A percentile compares a stretch with the other conserved stretches of the same genome.
phyloP scores from a whole-genome alignment of 1,139 yeast species.

The Yamadazyma jaroonii region DNA sequence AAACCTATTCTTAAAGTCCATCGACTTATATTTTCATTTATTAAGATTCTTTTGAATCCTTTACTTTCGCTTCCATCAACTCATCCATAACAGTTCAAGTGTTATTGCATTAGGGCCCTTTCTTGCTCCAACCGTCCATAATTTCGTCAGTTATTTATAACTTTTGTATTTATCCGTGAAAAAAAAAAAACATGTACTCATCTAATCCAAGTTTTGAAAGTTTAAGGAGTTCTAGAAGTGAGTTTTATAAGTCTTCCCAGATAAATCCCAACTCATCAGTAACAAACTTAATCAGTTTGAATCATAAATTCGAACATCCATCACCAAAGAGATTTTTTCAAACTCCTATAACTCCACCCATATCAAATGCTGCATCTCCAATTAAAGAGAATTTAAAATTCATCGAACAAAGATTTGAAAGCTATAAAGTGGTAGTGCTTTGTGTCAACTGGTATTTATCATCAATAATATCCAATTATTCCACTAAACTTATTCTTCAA shows the following conservation, averaged over 20 bases:
- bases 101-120: too few species aligned
- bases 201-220: conserved; percentile 15
- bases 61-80: not conserved
- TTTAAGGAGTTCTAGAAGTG: conserved; percentile 6
- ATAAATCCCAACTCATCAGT: conserved; percentile 29
- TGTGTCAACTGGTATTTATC: conserved; percentile 78
- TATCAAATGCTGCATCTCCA: conserved; percentile 35
- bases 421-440: conserved; percentile 31
- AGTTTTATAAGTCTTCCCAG: conserved; percentile 13
- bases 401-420: conserved; percentile 12
- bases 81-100: too few species aligned
- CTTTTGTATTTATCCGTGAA: not conserved
- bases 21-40: too few species aligned
- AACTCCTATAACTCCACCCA: conserved; percentile 37
- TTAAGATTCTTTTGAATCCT: not conserved
- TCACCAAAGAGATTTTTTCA: conserved; percentile 11
- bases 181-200: conserved; percentile 12
- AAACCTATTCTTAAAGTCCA: not conserved
- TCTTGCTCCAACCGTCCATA: not conserved
- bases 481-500: conserved; percentile 72
- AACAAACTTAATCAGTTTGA: conserved; percentile 23
- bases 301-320: conserved; percentile 11
- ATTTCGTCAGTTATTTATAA: not conserved
- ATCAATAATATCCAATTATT: conserved; percentile 79
- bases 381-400: conserved; percentile 14